phyloP scores from a whole-genome alignment of 2,329 filamentous ascomycete species.

The Clarireedia paspali region DNA sequence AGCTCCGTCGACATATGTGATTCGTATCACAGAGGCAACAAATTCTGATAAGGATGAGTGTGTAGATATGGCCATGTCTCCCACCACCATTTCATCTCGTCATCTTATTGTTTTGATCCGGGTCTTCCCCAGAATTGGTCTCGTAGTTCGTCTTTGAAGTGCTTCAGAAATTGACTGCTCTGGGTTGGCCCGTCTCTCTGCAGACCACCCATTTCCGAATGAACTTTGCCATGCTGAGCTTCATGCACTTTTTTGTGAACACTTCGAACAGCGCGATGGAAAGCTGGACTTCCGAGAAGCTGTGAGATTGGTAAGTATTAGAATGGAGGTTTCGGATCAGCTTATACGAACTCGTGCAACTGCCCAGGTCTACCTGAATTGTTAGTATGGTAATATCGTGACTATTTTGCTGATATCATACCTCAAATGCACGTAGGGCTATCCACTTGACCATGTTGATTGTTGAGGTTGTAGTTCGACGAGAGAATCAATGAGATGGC shows the following conservation, averaged over 20 bases:
- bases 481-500: too few species aligned
- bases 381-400: conserved; percentile 2
- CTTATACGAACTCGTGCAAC: conserved; percentile 18
- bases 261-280: conserved; percentile 44
- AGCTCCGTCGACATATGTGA: too few species aligned
- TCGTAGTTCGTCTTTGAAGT: conserved; percentile 47
- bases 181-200: conserved; percentile 35
- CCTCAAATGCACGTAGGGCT: neutral
- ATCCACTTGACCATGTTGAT: neutral
- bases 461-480: too few species aligned
- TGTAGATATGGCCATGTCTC: too few species aligned
- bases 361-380: conserved; percentile 19
- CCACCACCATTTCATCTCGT: neutral
- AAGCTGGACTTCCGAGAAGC: conserved; percentile 45
- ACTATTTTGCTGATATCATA: neutral
- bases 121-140: conserved; percentile 33
- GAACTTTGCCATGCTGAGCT: conserved; percentile 39
- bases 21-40: too few species aligned
- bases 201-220: conserved; percentile 39
- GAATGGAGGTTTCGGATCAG: neutral
- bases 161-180: conserved; percentile 34
- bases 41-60: too few species aligned
- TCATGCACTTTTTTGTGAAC: conserved; percentile 35
- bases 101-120: conserved; percentile 16
- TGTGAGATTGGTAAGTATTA: conserved; percentile 22